Conservation (phyloP, 2,329 filamentous ascomycete genomes). For the Pseudogymnoascus sp. region DNA sequence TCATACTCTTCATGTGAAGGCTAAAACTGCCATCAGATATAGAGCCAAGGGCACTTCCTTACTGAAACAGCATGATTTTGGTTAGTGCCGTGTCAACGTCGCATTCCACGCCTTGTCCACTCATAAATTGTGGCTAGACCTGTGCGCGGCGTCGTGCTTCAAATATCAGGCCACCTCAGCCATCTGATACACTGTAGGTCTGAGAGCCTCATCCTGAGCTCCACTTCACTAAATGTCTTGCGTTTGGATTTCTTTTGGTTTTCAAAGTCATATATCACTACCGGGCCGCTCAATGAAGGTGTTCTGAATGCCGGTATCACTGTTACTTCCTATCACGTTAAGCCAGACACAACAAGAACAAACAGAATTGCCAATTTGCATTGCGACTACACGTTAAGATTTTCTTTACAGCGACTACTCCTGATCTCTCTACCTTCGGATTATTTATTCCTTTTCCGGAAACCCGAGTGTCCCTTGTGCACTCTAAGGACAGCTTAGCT, state of each 20-base stretch:
- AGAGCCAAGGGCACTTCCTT: background rate
- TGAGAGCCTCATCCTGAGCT: constrained; percentile 5
- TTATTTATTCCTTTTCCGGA: background rate
- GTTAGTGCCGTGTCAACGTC: background rate
- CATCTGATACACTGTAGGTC: constrained; percentile 8
- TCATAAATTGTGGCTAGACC: constrained; percentile 2
- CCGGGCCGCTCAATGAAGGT: background rate
- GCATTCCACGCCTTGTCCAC: background rate
- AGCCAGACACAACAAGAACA: background rate
- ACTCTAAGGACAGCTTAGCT: background rate
- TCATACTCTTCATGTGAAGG: background rate
- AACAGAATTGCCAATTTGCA: background rate
- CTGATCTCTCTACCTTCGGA: background rate
- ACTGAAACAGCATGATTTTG: constrained; percentile 5
- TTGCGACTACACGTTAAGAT: background rate
- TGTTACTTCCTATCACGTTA: background rate
- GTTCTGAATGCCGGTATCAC: background rate
- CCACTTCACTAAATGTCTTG: constrained; percentile 4
- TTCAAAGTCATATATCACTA: background rate
- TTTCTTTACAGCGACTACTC: background rate
- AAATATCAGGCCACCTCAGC: constrained; percentile 1
- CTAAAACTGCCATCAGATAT: background rate
- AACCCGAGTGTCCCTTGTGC: background rate
- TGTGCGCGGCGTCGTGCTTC: background rate
- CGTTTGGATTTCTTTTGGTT: background rate